Conservation (phyloP, 2,329 filamentous ascomycete genomes). For the Alternaria sp. region DNA sequence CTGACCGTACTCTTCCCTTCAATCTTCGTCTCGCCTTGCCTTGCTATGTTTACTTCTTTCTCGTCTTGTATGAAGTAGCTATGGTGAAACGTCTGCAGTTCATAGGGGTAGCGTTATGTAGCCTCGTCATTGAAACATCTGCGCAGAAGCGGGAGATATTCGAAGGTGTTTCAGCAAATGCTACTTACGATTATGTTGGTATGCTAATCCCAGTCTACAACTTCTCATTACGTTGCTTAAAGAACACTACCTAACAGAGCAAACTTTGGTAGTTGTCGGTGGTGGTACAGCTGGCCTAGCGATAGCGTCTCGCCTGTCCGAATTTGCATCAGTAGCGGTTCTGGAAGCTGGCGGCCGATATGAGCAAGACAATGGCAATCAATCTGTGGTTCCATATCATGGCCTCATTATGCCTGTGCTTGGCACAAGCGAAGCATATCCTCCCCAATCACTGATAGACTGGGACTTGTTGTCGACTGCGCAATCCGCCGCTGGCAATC, state of each 20-base stretch:
- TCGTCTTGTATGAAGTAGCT: neutral
- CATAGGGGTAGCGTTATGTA: neutral
- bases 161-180: neutral
- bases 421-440: constrained; percentile 27
- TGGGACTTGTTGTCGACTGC: constrained; percentile 40
- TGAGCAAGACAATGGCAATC: constrained; percentile 41
- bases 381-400: constrained; percentile 35
- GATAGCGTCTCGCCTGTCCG: constrained; percentile 35
- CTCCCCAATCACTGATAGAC: constrained; percentile 35
- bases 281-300: constrained; percentile 41
- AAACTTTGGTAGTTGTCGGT: constrained; percentile 31
- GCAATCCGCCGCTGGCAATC: constrained; percentile 25
- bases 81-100: neutral
- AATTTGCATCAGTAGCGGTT: constrained; percentile 34
- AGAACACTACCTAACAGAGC: neutral
- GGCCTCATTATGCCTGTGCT: constrained; percentile 28
- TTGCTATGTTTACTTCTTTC: neutral
- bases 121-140: neutral
- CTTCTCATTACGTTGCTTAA: neutral
- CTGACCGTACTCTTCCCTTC: neutral
- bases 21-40: neutral
- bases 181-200: neutral
- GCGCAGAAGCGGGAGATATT: neutral
- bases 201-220: neutral
- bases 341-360: constrained; percentile 40